Percentiles rank a stretch among this genome's conserved stretches.
phyloP scores from a whole-genome alignment of 1,139 yeast species.

The Suhomyces choctaworum region DNA sequence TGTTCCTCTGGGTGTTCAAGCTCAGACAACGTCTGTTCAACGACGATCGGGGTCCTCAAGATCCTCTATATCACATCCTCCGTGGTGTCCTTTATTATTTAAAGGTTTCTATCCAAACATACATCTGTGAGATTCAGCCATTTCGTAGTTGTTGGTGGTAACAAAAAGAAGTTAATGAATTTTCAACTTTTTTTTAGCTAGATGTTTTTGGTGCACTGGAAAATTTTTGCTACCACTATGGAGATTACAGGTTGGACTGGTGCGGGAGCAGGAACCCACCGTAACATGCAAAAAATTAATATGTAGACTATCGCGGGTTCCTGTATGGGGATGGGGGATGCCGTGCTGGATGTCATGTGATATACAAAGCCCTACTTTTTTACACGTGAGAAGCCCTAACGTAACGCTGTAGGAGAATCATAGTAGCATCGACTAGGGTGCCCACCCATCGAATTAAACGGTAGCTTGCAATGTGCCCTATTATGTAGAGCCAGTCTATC shows the following conservation, averaged over 20 bases:
- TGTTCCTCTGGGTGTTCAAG: no score
- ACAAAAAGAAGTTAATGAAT: conserved; percentile 13
- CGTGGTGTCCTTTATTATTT: no score
- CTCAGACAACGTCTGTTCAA: no score
- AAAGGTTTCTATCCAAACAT: conserved; percentile 38
- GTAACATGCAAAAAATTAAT: conserved; percentile 5
- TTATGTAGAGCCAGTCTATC: no score
- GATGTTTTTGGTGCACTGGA: conserved; percentile 14
- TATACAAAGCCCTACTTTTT: conserved; percentile 15
- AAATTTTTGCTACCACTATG: conserved; percentile 12
- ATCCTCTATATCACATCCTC: no score
- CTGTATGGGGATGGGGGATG: conserved; percentile 3
- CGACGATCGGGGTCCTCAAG: no score
- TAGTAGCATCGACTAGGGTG: no score
- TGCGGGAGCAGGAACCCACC: not conserved
- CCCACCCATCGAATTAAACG: no score
- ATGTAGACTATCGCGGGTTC: no score
- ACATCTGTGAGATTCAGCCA: conserved; percentile 98
- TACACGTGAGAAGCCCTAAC: conserved; percentile 21
- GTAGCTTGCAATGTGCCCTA: no score
- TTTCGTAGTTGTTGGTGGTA: conserved; percentile 33
- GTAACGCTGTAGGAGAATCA: no score
- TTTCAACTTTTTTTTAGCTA: conserved; percentile 16
- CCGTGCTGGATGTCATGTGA: conserved; percentile 3
- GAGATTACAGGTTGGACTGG: conserved; percentile 8